A percentile compares a stretch with the other conserved stretches of the same genome.
phyloP scores from a whole-genome alignment of 768 basidiomycete species.

The Glaciozyma antarctica region DNA sequence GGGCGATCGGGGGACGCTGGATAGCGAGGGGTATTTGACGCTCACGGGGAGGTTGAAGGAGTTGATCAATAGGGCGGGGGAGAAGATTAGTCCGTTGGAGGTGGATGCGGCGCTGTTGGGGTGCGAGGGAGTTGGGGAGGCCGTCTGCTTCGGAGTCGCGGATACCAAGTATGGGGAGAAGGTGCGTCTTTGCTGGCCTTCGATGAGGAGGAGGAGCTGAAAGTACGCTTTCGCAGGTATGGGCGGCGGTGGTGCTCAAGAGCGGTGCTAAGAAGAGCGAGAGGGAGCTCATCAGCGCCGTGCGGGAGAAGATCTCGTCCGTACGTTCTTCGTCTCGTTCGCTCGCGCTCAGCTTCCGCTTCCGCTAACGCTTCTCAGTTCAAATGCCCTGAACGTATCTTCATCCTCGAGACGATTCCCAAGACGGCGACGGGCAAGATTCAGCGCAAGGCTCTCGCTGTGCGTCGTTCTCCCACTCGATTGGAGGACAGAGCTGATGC shows the following conservation, averaged over 20 bases:
- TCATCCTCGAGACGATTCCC: constrained; percentile 31
- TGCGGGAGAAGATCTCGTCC: constrained; percentile 10
- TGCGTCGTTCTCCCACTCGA: neutral
- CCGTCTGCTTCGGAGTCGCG: constrained; percentile 30
- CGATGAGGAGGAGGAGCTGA: neutral
- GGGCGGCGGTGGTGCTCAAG: constrained; percentile 28
- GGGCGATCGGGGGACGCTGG: constrained; percentile 36
- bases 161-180: constrained; percentile 33
- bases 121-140: constrained; percentile 42
- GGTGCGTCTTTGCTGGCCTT: neutral
- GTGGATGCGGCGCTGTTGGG: constrained; percentile 50
- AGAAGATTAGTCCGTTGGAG: constrained; percentile 56
- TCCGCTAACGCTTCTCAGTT: constrained; percentile 19
- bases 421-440: constrained; percentile 36
- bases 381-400: constrained; percentile 30
- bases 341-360: neutral
- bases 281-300: constrained; percentile 9
- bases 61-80: constrained; percentile 48
- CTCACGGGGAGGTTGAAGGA: constrained; percentile 56
- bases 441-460: constrained; percentile 31
- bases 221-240: neutral
- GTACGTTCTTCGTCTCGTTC: neutral
- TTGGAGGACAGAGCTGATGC: neutral
- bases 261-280: constrained; percentile 9
- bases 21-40: constrained; percentile 45